These are phyloP conservation scores for Aquilaria malaccensis DNA, from an alignment of 345 rosid genomes.

Conservation along the genomic window DNA sequence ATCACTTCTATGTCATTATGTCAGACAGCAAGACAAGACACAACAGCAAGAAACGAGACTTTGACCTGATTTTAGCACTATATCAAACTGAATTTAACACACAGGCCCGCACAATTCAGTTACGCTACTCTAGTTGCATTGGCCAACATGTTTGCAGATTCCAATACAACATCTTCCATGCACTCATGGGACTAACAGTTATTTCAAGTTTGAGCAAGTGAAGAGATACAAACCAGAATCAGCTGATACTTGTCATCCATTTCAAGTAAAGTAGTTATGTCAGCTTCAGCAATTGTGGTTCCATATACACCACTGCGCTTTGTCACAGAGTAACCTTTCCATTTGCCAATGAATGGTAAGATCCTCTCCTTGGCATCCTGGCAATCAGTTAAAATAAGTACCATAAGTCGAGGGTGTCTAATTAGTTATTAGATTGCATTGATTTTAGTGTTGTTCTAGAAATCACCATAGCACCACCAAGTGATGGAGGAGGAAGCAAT, in stretches of 20 bases:
- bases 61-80: too few relatives aligned
- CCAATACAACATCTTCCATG: too few relatives aligned
- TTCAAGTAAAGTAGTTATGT: constrained; percentile 48
- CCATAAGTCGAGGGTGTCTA: neutral
- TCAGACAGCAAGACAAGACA: too few relatives aligned
- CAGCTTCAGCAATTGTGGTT: constrained; percentile 69
- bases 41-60: too few relatives aligned
- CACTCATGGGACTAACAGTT: too few relatives aligned
- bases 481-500: constrained; percentile 39
- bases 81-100: too few relatives aligned
- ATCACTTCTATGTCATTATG: too few relatives aligned
- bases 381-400: constrained; percentile 15
- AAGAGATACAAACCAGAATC: constrained; percentile 45
- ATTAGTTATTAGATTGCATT: constrained; percentile 1
- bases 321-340: constrained; percentile 83
- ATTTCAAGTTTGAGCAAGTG: constrained; percentile 9
- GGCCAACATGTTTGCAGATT: too few relatives aligned
- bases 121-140: too few relatives aligned
- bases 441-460: neutral
- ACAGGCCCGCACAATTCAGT: too few relatives aligned
- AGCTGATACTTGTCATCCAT: constrained; percentile 57
- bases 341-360: constrained; percentile 69
- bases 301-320: constrained; percentile 94
- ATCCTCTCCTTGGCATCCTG: constrained; percentile 44
- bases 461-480: constrained; percentile 35